These are phyloP conservation scores for Penicillium expansum DNA, from an alignment of 2,329 filamentous ascomycete species.

Conservation along the genomic window DNA sequence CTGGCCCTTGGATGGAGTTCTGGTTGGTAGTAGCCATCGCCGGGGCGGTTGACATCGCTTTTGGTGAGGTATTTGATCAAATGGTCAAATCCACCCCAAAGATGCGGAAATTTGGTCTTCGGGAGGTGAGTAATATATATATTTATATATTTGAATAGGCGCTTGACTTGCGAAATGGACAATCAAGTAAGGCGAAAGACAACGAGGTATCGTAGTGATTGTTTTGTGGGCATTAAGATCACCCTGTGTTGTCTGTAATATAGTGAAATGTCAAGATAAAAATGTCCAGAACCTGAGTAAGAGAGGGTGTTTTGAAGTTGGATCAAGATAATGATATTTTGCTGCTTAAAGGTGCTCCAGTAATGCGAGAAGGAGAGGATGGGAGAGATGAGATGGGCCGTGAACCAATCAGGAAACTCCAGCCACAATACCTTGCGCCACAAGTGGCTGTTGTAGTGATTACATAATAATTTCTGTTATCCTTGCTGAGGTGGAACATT, in stretches of 20 bases:
- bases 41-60: background rate
- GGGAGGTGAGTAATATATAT: background rate
- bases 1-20: background rate
- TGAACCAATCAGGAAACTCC: conserved; percentile 5
- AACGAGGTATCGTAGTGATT: background rate
- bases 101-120: background rate
- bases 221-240: background rate
- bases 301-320: background rate
- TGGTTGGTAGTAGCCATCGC: conserved; percentile 1
- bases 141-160: background rate
- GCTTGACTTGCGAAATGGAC: background rate
- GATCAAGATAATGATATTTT: background rate
- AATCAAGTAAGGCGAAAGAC: background rate
- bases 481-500: background rate
- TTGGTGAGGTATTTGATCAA: background rate
- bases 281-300: background rate
- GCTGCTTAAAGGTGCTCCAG: background rate
- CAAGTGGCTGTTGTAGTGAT: background rate
- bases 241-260: background rate
- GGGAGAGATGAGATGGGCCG: background rate
- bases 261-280: background rate
- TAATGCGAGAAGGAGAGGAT: conserved; percentile 1
- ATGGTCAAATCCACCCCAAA: background rate
- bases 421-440: conserved; percentile 3
- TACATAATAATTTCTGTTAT: background rate